Evolutionary conservation across 2,329 filamentous ascomycete species (phyloP).

Genomic region (Rhytidhysteron rufulum): DNA sequence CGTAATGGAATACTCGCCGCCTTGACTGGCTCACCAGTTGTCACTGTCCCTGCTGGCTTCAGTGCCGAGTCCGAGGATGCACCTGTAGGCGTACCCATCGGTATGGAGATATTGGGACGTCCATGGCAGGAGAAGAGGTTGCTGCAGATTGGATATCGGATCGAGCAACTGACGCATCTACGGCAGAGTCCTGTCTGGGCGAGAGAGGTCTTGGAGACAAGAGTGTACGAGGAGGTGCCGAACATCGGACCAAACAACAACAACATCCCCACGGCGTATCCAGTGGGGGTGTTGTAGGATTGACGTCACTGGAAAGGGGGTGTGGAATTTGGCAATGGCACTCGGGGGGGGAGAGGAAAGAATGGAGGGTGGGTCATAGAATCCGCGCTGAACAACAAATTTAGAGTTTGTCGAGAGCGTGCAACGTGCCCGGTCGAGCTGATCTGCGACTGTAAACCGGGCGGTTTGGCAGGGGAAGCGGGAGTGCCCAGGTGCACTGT

Average conservation of each 20-base stretch:
- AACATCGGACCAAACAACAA: neutral
- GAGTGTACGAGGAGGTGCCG: neutral
- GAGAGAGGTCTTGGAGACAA: neutral
- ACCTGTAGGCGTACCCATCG: constrained; percentile 57
- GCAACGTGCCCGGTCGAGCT: no score
- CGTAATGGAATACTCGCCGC: constrained; percentile 57
- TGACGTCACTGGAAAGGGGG: no score
- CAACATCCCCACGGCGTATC: neutral
- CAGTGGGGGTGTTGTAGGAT: neutral
- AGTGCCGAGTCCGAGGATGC: constrained; percentile 47
- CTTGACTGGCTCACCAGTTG: constrained; percentile 51
- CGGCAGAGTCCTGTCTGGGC: constrained; percentile 41
- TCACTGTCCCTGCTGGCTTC: constrained; percentile 54
- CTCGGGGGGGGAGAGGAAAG: no score
- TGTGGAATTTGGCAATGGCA: no score
- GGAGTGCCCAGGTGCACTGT: no score
- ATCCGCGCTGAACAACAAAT: no score
- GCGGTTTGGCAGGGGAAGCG: no score
- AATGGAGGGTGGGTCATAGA: no score
- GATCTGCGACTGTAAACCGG: no score
- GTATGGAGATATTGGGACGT: constrained; percentile 60
- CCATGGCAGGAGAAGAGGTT: constrained; percentile 55
- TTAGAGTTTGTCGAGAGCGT: no score
- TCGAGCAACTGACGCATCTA: constrained; percentile 46
- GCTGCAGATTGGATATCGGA: constrained; percentile 50